These are phyloP conservation scores for Nymphaea colorata DNA, from an alignment of 164 flowering plant species.

Conservation along the genomic window DNA sequence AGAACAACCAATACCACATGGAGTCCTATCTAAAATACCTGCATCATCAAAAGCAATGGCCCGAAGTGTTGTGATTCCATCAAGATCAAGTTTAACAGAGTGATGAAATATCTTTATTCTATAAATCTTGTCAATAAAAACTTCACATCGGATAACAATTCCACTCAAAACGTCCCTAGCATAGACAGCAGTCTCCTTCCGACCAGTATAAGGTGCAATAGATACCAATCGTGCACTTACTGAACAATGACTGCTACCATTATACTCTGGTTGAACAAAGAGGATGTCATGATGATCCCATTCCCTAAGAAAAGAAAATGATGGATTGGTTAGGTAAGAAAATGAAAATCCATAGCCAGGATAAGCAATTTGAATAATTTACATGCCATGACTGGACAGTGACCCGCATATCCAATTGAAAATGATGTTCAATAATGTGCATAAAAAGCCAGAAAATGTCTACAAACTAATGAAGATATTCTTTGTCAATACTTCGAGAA, in stretches of 20 bases:
- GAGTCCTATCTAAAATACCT: slow-evolving; percentile 30
- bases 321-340: background rate
- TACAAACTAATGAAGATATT: no score
- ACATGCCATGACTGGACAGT: no score
- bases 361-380: background rate
- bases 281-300: slow-evolving; percentile 97
- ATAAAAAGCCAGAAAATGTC: no score
- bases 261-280: slow-evolving; percentile 70
- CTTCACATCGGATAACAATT: slow-evolving; percentile 71
- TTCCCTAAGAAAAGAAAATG: slow-evolving; percentile 39
- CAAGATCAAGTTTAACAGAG: slow-evolving; percentile 87
- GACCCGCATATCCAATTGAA: background rate
- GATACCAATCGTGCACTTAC: slow-evolving; percentile 79
- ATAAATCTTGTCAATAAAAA: slow-evolving; percentile 64
- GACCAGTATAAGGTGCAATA: slow-evolving; percentile 71
- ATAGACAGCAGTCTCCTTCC: slow-evolving; percentile 92
- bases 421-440: background rate
- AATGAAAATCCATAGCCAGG: background rate
- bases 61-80: slow-evolving; percentile 82
- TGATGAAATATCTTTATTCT: slow-evolving; percentile 87
- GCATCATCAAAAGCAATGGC: slow-evolving; percentile 83
- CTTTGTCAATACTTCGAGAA: no score
- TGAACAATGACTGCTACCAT: slow-evolving; percentile 59
- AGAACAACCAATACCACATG: background rate
- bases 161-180: slow-evolving; percentile 70